Evolutionary conservation across 495 filamentous ascomycete species (phyloP).

Genomic region (Oleoguttula mirabilis): DNA sequence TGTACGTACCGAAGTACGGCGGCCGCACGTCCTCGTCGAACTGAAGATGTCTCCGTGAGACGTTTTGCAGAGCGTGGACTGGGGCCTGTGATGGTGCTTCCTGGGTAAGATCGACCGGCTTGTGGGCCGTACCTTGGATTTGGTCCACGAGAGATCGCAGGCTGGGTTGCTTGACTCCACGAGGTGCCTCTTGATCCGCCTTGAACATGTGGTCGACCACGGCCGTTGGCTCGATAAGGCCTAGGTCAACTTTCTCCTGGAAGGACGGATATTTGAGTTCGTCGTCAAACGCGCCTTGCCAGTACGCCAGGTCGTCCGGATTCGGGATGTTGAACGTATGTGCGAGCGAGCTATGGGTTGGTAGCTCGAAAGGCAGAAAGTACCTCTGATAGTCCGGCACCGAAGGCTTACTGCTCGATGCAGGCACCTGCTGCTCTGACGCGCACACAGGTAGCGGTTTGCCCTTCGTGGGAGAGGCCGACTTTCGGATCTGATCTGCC

Average conservation of each 20-base stretch:
- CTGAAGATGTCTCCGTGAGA: constrained; percentile 65
- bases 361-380: constrained; percentile 48
- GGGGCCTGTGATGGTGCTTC: constrained; percentile 28
- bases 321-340: constrained; percentile 6
- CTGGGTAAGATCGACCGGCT: constrained; percentile 35
- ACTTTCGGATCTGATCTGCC: constrained; percentile 17
- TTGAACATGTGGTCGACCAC: constrained; percentile 23
- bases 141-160: constrained; percentile 55
- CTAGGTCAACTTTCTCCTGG: constrained; percentile 13
- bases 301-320: constrained; percentile 12
- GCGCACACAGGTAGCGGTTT: not conserved
- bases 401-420: constrained; percentile 24
- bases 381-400: constrained; percentile 53
- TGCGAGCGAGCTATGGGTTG: constrained; percentile 23
- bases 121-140: constrained; percentile 27
- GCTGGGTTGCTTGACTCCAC: constrained; percentile 40
- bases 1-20: constrained; percentile 78
- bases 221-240: constrained; percentile 6
- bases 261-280: constrained; percentile 12
- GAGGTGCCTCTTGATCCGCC: constrained; percentile 27
- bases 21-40: constrained; percentile 85
- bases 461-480: constrained; percentile 9
- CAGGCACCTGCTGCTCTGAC: constrained; percentile 4
- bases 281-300: constrained; percentile 12
- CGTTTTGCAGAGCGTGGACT: constrained; percentile 42